Conservation (phyloP, 23 red algal species). For the Agarophyton chilense region DNA sequence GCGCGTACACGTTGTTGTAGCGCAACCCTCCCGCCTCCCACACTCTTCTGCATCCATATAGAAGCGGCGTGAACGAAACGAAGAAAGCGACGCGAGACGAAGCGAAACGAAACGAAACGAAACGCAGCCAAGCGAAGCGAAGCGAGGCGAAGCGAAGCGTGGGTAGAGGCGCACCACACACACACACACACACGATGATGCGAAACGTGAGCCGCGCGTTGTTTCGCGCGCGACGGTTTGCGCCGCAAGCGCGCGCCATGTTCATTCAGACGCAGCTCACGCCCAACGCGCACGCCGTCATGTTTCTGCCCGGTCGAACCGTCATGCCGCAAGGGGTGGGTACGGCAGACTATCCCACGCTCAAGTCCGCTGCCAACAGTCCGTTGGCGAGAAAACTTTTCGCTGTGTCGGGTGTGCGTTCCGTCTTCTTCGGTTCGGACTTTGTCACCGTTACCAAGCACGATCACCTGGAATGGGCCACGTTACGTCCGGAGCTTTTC, state of each 20-base stretch:
- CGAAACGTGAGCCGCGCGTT: background rate
- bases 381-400: slow-evolving; percentile 90
- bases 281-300: slow-evolving; percentile 95
- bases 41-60: too few species aligned
- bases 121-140: too few species aligned
- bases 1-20: too few species aligned
- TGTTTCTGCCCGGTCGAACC: slow-evolving; percentile 92
- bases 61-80: too few species aligned
- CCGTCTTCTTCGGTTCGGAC: slow-evolving; percentile 89
- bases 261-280: slow-evolving; percentile 96
- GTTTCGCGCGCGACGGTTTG: background rate
- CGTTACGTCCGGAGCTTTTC: slow-evolving; percentile 94
- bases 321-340: slow-evolving; percentile 75
- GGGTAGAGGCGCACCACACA: too few species aligned
- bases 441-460: slow-evolving; percentile 97
- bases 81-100: too few species aligned
- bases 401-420: slow-evolving; percentile 74
- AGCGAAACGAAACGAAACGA: too few species aligned
- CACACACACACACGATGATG: too few species aligned
- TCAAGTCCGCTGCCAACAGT: slow-evolving; percentile 37
- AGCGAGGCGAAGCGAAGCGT: too few species aligned
- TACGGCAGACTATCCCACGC: slow-evolving; percentile 78
- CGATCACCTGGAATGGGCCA: slow-evolving; percentile 79
- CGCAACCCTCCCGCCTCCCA: too few species aligned
- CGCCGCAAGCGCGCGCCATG: slow-evolving; percentile 42